Evolutionary conservation across 768 basidiomycete genomes (phyloP).

Genomic region (Hericium coralloides): DNA sequence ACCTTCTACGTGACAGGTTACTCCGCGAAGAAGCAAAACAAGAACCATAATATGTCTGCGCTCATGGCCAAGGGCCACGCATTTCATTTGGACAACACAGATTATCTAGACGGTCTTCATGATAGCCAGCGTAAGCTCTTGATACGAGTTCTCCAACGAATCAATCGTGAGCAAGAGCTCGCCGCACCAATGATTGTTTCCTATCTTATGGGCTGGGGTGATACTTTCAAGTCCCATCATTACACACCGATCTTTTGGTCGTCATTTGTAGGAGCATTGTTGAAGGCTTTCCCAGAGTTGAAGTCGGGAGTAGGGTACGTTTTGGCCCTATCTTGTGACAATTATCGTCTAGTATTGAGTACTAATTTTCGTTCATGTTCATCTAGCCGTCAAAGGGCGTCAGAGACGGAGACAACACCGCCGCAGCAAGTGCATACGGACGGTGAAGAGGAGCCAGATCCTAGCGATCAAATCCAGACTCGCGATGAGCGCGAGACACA

Average conservation of each 20-base stretch:
- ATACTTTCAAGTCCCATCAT: constrained; percentile 26
- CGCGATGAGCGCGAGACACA: no score
- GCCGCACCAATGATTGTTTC: constrained; percentile 29
- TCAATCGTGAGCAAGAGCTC: constrained; percentile 31
- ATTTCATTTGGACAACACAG: constrained; percentile 17
- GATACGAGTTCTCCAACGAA: constrained; percentile 21
- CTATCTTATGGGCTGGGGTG: constrained; percentile 38
- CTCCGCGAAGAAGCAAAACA: constrained; percentile 16
- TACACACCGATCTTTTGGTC: constrained; percentile 29
- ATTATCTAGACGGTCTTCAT: constrained; percentile 14
- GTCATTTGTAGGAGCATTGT: constrained; percentile 15
- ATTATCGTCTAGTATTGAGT: no score
- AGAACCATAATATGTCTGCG: constrained; percentile 27
- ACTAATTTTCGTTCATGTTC: no score
- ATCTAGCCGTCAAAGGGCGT: no score
- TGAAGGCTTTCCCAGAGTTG: constrained; percentile 17
- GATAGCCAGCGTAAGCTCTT: constrained; percentile 23
- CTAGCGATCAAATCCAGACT: no score
- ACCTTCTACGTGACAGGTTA: constrained; percentile 24
- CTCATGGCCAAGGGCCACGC: constrained; percentile 23
- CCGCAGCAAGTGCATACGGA: no score
- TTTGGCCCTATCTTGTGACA: no score
- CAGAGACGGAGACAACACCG: no score
- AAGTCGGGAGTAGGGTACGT: background rate
- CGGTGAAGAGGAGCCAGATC: no score